Evolutionary conservation across 345 rosid species (phyloP).

Genomic region (Mercurialis annua): DNA sequence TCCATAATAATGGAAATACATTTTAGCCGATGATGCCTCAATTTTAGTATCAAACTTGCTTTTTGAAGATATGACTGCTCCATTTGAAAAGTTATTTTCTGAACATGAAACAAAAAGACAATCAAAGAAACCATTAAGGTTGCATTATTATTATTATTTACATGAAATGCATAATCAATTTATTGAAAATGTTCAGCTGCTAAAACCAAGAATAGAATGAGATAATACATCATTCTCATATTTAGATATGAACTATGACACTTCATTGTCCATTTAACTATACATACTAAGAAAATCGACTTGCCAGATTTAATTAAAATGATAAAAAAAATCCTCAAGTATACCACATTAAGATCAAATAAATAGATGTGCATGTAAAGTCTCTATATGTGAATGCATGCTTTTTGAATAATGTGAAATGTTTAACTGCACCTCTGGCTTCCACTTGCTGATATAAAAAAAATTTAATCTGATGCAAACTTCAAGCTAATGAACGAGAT

Average conservation of each 20-base stretch:
- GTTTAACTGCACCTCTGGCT: background rate
- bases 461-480: background rate
- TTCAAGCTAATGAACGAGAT: background rate
- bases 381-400: background rate
- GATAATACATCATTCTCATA: background rate
- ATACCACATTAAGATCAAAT: background rate
- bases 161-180: background rate
- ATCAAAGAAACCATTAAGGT: background rate
- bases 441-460: background rate
- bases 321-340: background rate
- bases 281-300: background rate
- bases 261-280: background rate
- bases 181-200: background rate
- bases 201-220: background rate
- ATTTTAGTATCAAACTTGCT: constrained; percentile 92
- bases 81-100: constrained; percentile 52
- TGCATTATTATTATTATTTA: background rate
- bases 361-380: background rate
- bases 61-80: constrained; percentile 41
- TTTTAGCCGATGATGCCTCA: constrained; percentile 89
- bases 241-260: background rate
- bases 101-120: constrained; percentile 23
- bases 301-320: background rate
- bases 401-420: background rate
- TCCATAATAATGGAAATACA: constrained; percentile 98